Percentiles rank a stretch among this genome's conserved stretches.
phyloP scores from a whole-genome alignment of 225 moss, liverwort and hornwort genomes.

The Lunularia cruciata region DNA sequence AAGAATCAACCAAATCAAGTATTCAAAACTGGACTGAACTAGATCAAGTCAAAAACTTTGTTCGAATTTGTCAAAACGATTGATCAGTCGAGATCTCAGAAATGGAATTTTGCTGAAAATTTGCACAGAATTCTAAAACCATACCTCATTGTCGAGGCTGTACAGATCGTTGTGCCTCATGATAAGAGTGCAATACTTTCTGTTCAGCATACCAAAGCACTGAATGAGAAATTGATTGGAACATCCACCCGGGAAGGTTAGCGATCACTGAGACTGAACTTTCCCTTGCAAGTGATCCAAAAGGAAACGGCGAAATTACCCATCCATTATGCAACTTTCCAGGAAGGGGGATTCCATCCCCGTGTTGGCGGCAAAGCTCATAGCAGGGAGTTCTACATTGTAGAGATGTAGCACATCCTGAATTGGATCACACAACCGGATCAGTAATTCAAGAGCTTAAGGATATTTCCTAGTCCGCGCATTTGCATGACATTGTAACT shows the following conservation, averaged over 20 bases:
- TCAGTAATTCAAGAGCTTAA: neutral
- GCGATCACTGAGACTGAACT: too few species aligned
- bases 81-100: too few species aligned
- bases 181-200: slow-evolving; percentile 77
- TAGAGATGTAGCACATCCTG: slow-evolving; percentile 67
- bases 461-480: neutral
- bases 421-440: neutral
- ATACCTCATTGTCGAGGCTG: slow-evolving; percentile 44
- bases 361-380: slow-evolving; percentile 82
- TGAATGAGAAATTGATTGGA: too few species aligned
- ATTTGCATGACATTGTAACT: neutral
- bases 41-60: too few species aligned
- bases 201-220: slow-evolving; percentile 25
- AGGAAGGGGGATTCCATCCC: slow-evolving; percentile 84
- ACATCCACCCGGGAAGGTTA: neutral
- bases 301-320: slow-evolving; percentile 41
- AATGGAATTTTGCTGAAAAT: too few species aligned
- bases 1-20: too few species aligned
- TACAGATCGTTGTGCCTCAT: slow-evolving; percentile 39
- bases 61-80: too few species aligned
- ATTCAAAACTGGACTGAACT: too few species aligned
- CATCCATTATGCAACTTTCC: slow-evolving; percentile 62
- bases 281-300: neutral
- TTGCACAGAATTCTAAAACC: too few species aligned
- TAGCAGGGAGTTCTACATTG: slow-evolving; percentile 70